A percentile compares a stretch with the other conserved stretches of the same genome.
Conservation (phyloP, 139 green algal genomes). For the Haematococcus sp. region DNA sequence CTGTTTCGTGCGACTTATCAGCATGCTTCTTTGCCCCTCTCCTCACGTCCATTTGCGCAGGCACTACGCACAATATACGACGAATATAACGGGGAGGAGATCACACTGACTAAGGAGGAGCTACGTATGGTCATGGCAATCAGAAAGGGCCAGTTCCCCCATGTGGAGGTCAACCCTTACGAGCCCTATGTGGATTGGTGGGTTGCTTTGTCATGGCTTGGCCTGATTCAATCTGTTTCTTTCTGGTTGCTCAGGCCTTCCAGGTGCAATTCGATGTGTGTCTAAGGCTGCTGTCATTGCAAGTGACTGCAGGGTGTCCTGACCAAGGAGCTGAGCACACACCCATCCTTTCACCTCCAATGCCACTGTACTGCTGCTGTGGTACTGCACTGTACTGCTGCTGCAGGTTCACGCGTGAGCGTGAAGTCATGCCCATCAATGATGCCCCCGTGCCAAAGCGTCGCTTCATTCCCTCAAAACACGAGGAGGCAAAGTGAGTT, state of each 20-base stretch:
- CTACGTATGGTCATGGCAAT: constrained; percentile 91
- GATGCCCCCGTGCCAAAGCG: constrained; percentile 90
- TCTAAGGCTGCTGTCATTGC: too few species aligned
- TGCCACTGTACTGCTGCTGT: background rate
- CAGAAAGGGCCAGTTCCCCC: constrained; percentile 83
- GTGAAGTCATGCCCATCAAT: constrained; percentile 74
- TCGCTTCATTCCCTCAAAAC: constrained; percentile 94
- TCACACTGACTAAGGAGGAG: constrained; percentile 83
- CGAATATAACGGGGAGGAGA: constrained; percentile 97
- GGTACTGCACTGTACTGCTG: constrained; percentile 23
- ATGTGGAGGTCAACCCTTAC: constrained; percentile 73
- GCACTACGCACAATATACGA: constrained; percentile 89
- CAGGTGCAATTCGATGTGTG: constrained; percentile 39
- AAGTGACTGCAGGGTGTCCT: too few species aligned
- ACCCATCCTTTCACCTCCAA: background rate
- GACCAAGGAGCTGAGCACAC: too few species aligned
- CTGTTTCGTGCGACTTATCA: too few species aligned
- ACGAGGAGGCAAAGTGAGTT: constrained; percentile 91
- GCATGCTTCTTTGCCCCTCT: too few species aligned
- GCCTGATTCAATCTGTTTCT: background rate
- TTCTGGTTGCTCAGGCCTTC: background rate
- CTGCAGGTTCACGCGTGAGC: constrained; percentile 80
- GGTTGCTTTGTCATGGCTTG: background rate
- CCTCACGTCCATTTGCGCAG: too few species aligned
- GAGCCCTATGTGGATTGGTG: constrained; percentile 39